Percentiles rank a stretch among this genome's conserved stretches.
These are phyloP conservation scores for Pezicula carpinea DNA, from an alignment of 2,329 filamentous ascomycete species.

Conservation along the genomic window DNA sequence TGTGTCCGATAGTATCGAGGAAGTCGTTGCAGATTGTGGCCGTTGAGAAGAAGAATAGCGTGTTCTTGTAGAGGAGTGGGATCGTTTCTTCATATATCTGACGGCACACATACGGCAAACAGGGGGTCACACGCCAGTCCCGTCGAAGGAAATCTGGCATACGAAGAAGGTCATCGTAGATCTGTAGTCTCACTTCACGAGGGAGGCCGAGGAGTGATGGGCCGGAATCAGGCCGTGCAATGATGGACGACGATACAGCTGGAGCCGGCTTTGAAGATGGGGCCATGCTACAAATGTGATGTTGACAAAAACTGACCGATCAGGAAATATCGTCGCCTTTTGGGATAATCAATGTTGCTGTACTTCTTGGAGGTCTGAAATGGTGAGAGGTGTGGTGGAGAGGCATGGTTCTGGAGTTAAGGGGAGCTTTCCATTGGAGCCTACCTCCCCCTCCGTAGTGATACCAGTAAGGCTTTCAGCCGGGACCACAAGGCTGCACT, in stretches of 20 bases:
- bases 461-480: no score
- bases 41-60: neutral
- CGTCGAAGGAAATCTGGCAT: neutral
- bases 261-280: neutral
- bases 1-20: neutral
- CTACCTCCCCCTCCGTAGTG: no score
- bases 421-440: no score
- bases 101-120: neutral
- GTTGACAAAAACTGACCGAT: no score
- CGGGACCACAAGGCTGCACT: no score
- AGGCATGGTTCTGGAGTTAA: no score
- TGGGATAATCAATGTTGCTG: no score
- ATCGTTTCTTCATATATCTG: neutral
- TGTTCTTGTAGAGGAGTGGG: neutral
- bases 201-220: slow-evolving; percentile 9
- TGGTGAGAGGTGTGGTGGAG: no score
- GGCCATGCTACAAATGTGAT: no score
- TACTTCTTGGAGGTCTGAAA: no score
- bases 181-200: slow-evolving; percentile 11
- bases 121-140: neutral
- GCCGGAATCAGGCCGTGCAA: neutral
- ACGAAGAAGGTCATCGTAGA: slow-evolving; percentile 14
- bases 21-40: neutral
- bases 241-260: neutral
- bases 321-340: no score